A percentile compares a stretch with the other conserved stretches of the same genome.
phyloP scores from a whole-genome alignment of 352 stramenopile species.

The Globisporangium lucens region DNA sequence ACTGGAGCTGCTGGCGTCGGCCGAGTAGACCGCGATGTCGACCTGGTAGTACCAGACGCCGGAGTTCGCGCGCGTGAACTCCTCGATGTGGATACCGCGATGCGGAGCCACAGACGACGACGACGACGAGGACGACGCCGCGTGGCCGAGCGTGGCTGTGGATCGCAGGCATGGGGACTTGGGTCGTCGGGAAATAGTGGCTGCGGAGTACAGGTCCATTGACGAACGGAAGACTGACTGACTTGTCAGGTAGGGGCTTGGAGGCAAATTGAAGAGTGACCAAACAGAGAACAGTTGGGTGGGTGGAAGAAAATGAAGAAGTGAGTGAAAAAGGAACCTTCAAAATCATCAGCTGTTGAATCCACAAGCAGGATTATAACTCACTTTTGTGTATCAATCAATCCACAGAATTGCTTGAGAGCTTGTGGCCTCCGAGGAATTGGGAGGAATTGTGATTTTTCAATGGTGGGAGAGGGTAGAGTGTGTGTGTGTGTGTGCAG shows the following conservation, averaged over 20 bases:
- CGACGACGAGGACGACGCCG: conserved; percentile 4
- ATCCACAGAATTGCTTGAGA: too few relatives aligned
- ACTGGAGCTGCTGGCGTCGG: conserved; percentile 11
- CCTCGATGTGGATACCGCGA: conserved; percentile 33
- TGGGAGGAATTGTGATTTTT: too few relatives aligned
- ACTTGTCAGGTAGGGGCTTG: neutral
- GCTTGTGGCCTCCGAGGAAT: too few relatives aligned
- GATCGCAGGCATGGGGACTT: neutral
- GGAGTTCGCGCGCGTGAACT: conserved; percentile 41
- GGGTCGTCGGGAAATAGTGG: neutral
- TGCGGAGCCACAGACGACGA: neutral
- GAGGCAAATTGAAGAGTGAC: conserved; percentile 2
- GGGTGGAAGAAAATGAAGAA: neutral
- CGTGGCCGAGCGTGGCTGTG: neutral
- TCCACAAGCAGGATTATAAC: neutral
- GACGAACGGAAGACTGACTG: neutral
- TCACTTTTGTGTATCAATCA: neutral
- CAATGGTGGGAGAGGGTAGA: too few relatives aligned
- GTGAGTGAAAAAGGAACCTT: too few relatives aligned
- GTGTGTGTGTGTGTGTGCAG: too few relatives aligned
- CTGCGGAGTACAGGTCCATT: conserved; percentile 2
- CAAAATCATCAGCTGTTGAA: too few relatives aligned
- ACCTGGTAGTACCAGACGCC: conserved; percentile 75
- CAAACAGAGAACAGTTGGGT: neutral
- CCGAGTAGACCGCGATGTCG: conserved; percentile 40